Conservation (phyloP, 2,329 filamentous ascomycete species). For the Penicillium sp. region DNA sequence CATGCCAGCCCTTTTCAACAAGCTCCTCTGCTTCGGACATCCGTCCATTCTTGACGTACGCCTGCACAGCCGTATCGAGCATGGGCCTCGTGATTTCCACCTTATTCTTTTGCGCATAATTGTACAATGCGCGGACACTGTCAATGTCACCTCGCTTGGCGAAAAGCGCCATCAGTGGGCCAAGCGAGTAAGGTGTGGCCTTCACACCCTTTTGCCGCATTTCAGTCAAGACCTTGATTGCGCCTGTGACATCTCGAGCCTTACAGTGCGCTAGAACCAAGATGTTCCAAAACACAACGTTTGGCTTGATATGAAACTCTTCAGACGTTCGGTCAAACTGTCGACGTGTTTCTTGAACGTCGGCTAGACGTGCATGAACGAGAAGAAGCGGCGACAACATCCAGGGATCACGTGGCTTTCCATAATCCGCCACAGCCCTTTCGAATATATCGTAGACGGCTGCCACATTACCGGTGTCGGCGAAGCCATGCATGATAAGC, state of each 20-base stretch:
- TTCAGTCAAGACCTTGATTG: conserved; percentile 60
- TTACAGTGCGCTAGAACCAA: conserved; percentile 68
- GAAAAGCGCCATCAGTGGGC: conserved; percentile 68
- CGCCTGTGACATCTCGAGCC: conserved; percentile 63
- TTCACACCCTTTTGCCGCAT: conserved; percentile 50
- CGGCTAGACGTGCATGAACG: conserved; percentile 65
- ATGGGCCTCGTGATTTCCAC: conserved; percentile 56
- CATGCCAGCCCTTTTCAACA: conserved; percentile 54
- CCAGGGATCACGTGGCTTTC: conserved; percentile 29
- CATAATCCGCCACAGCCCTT: conserved; percentile 39
- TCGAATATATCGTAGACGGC: conserved; percentile 47
- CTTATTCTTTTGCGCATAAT: conserved; percentile 54
- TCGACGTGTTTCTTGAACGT: conserved; percentile 56
- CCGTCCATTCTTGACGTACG: conserved; percentile 58
- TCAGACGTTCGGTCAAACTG: conserved; percentile 61
- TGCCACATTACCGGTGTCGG: conserved; percentile 46
- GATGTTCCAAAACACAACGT: conserved; percentile 67
- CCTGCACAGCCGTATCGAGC: conserved; percentile 63
- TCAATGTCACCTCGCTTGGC: conserved; percentile 69
- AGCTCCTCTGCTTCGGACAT: conserved; percentile 57
- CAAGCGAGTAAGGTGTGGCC: conserved; percentile 64
- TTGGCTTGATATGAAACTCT: conserved; percentile 56
- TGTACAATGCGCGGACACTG: conserved; percentile 62
- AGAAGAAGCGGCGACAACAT: conserved; percentile 60
- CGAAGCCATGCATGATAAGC: conserved; percentile 41